Base-by-base conservation (phyloP, 371 early-diverging fungal species). In the Cokeromyces recurvatus region DNA sequence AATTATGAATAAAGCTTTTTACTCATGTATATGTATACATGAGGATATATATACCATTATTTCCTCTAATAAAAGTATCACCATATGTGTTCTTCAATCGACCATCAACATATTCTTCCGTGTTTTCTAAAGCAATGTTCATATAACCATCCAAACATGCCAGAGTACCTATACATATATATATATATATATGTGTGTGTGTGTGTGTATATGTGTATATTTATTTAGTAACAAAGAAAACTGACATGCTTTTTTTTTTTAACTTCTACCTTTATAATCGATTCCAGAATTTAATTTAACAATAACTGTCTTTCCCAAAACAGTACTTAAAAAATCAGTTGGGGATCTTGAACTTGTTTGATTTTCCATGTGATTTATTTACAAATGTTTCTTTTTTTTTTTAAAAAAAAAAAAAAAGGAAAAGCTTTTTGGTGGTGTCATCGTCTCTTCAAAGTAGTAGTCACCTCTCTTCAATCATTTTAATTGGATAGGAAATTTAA, bases 61-160 rank as follows among this genome's bases (percentile, higher is more conserved):
- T 97, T 55, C 98, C 98, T 22, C 98, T 86, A 62, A 97, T 91
- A 60, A 97, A 96, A 3, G 91, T 89, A 58, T 96, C 96, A 17
- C 96, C 96, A 61, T 94, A 97, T 42, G 76, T 82, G 71, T 94
- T 91, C 59, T 88, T 94, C 37, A 91, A 65, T 48, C 85, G 74
- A 10, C 97, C 97, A 61, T 94, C 87, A 16, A 94, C 94, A 49
- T 86, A 95, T 65, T 97, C 98, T 62, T 95, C 89, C 2, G 95
- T 95, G 57, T 94, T 87, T 69, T 95, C 95, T 62, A 97, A 59
- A 4, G 95, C 97, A 66, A 97, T 94, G 68, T 97, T 97, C 97
- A 97, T 97, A 61, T 94, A 96, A n/a, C 96, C 96, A 68, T 97
- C 98, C 53, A 97, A 63, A 65, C 96, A 97, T n/a, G 95, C 89